phyloP scores from a whole-genome alignment of 495 filamentous ascomycete genomes.

The Xylaria longipes region DNA sequence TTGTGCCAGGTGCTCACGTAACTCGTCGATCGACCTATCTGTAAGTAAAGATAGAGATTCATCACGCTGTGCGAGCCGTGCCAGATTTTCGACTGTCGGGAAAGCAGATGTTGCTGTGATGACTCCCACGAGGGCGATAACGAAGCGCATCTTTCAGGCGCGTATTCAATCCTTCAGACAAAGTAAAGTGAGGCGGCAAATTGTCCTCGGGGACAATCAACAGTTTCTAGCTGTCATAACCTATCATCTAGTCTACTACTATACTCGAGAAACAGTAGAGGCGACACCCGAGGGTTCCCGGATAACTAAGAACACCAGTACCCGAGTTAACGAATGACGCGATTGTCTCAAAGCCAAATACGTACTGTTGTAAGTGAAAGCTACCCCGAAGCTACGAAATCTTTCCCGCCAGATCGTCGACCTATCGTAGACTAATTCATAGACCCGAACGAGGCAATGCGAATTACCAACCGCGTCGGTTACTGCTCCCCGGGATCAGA shows the following conservation, averaged over 20 bases:
- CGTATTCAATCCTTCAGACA: neutral
- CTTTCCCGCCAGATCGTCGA: neutral
- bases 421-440: neutral
- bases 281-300: neutral
- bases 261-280: neutral
- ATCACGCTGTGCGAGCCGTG: slow-evolving; percentile 6
- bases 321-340: neutral
- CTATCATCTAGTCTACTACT: neutral
- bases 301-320: too few relatives aligned
- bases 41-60: neutral
- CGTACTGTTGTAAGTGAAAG: neutral
- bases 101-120: slow-evolving; percentile 10
- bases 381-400: neutral
- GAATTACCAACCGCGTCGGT: neutral
- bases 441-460: neutral
- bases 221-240: neutral
- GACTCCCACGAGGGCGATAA: neutral
- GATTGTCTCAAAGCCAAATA: neutral
- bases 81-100: slow-evolving; percentile 16
- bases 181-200: neutral
- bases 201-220: neutral
- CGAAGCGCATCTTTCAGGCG: slow-evolving; percentile 6
- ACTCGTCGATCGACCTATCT: slow-evolving; percentile 9
- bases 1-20: neutral
- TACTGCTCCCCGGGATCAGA: neutral